Conservation (phyloP, 495 filamentous ascomycete genomes). For the Daldinia vernicosa region DNA sequence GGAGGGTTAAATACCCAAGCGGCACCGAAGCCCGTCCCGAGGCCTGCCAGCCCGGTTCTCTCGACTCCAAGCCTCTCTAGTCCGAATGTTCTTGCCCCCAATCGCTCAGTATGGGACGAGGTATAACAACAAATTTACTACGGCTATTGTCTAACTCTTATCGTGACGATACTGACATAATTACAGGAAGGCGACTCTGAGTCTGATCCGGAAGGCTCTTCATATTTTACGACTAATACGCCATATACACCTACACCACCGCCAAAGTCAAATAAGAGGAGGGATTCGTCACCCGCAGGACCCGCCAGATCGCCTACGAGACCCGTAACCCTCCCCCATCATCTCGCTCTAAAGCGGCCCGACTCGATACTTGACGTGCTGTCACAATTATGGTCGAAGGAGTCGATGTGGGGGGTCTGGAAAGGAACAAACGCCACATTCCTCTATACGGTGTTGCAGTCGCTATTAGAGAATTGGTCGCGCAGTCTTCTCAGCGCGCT, state of each 20-base stretch:
- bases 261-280: constrained; percentile 48
- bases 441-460: constrained; percentile 82
- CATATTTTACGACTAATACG: constrained; percentile 82
- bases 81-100: background rate
- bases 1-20: constrained; percentile 47
- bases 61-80: background rate
- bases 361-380: constrained; percentile 82
- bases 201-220: constrained; percentile 80
- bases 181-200: constrained; percentile 62
- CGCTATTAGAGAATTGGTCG: constrained; percentile 86
- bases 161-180: constrained; percentile 7
- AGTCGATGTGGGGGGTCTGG: constrained; percentile 91
- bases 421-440: constrained; percentile 93
- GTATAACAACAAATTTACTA: constrained; percentile 49
- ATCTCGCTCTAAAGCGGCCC: constrained; percentile 71
- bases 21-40: constrained; percentile 39
- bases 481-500: constrained; percentile 83
- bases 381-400: constrained; percentile 85
- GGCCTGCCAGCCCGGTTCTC: constrained; percentile 44
- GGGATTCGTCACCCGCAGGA: constrained; percentile 46
- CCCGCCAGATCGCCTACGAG: constrained; percentile 42
- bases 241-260: constrained; percentile 68
- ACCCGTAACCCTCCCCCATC: constrained; percentile 59
- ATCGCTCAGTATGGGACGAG: constrained; percentile 57
- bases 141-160: background rate